phyloP scores from a whole-genome alignment of 306 rosid species.

The Corylus americana region DNA sequence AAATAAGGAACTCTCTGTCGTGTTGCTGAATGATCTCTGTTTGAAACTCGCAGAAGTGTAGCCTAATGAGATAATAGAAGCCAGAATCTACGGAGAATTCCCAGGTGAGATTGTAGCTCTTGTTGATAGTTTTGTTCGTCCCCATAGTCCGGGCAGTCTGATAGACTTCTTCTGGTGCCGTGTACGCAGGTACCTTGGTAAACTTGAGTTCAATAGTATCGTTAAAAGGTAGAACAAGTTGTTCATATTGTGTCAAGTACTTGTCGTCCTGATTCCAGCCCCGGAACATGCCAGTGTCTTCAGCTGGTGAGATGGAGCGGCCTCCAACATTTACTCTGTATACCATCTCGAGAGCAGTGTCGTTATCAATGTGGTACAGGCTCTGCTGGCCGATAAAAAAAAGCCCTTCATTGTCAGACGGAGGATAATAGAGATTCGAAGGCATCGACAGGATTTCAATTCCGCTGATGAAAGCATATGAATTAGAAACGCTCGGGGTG shows the following conservation, averaged over 20 bases:
- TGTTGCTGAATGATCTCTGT: no score
- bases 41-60: no score
- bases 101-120: conserved; percentile 31
- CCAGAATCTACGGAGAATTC: conserved; percentile 43
- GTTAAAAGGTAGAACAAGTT: no score
- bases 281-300: no score
- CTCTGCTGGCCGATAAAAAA: neutral
- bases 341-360: neutral
- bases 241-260: no score
- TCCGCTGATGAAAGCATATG: conserved; percentile 47
- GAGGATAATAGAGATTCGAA: neutral
- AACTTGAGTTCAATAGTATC: neutral
- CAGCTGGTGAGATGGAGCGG: neutral
- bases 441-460: conserved; percentile 52
- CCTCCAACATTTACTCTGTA: conserved; percentile 48
- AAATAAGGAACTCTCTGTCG: neutral
- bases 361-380: no score
- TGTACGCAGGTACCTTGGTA: no score
- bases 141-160: no score
- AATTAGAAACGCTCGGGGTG: conserved; percentile 26
- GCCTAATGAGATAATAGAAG: conserved; percentile 28
- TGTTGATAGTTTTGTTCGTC: no score
- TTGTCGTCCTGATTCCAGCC: no score
- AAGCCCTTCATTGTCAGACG: neutral
- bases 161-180: no score